Percentiles rank a stretch among this genome's conserved stretches.
Conservation (phyloP, 2,329 filamentous ascomycete genomes). For the Hypoxylon sp. region DNA sequence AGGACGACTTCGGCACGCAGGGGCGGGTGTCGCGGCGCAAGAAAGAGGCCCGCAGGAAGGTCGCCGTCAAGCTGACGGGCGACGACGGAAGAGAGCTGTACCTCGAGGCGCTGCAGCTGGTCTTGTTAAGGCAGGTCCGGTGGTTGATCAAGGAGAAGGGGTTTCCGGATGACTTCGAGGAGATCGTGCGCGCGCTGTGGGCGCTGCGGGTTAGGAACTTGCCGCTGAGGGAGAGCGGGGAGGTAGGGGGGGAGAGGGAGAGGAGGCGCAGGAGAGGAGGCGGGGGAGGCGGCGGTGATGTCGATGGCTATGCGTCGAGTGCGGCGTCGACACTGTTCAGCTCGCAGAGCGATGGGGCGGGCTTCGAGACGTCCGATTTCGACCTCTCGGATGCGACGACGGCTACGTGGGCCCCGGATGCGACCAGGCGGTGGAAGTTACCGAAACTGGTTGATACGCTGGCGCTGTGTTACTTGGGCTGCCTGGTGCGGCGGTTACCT, state of each 20-base stretch:
- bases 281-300: slow-evolving; percentile 34
- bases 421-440: slow-evolving; percentile 62
- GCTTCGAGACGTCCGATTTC: slow-evolving; percentile 42
- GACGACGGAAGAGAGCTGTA: slow-evolving; percentile 80
- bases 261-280: slow-evolving; percentile 46
- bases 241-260: slow-evolving; percentile 48
- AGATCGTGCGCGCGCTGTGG: slow-evolving; percentile 87
- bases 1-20: slow-evolving; percentile 74
- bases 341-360: slow-evolving; percentile 63
- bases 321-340: slow-evolving; percentile 67
- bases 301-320: slow-evolving; percentile 35
- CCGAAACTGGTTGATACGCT: slow-evolving; percentile 81
- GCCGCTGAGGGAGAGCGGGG: slow-evolving; percentile 61
- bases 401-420: slow-evolving; percentile 58
- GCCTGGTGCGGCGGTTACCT: slow-evolving; percentile 79
- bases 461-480: slow-evolving; percentile 82
- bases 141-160: slow-evolving; percentile 76
- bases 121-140: slow-evolving; percentile 83
- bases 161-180: slow-evolving; percentile 80
- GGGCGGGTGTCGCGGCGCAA: slow-evolving; percentile 68
- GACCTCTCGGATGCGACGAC: slow-evolving; percentile 50
- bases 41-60: slow-evolving; percentile 66
- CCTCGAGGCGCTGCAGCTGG: slow-evolving; percentile 84
- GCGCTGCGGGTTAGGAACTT: slow-evolving; percentile 72
- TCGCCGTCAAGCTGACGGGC: slow-evolving; percentile 70